phyloP scores from a whole-genome alignment of 2,329 filamentous ascomycete genomes.

The Leptoxyphium fumago region DNA sequence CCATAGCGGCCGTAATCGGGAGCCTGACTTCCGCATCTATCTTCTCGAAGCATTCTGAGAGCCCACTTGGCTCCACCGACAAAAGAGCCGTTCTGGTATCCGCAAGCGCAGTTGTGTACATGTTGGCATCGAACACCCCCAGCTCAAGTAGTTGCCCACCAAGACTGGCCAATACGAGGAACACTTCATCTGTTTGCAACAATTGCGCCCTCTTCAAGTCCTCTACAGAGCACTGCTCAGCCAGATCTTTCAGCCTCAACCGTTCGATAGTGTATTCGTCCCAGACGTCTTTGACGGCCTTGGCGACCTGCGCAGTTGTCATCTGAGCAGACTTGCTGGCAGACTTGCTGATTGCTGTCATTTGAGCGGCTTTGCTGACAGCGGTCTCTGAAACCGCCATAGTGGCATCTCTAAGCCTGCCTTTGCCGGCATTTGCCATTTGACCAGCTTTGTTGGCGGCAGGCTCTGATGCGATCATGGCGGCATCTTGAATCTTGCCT shows the following conservation, averaged over 20 bases:
- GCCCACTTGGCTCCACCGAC: slow-evolving; percentile 2
- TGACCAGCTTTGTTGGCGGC: background rate
- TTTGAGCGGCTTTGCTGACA: background rate
- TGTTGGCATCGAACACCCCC: slow-evolving; percentile 5
- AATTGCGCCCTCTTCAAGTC: background rate
- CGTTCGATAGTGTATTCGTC: background rate
- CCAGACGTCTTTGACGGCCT: slow-evolving; percentile 4
- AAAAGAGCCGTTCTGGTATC: slow-evolving; percentile 6
- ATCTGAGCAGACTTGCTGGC: background rate
- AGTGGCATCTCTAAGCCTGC: background rate
- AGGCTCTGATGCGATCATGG: background rate
- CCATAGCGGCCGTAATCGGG: slow-evolving; percentile 5
- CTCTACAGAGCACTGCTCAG: background rate
- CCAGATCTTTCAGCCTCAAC: background rate
- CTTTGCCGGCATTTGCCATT: background rate
- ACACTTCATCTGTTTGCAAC: slow-evolving; percentile 7
- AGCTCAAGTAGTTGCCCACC: slow-evolving; percentile 6
- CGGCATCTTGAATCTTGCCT: background rate
- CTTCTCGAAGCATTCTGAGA: slow-evolving; percentile 4
- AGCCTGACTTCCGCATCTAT: slow-evolving; percentile 6
- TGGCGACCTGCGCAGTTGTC: slow-evolving; percentile 1
- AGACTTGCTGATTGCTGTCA: background rate
- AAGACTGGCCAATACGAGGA: slow-evolving; percentile 7
- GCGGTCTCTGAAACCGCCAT: background rate
- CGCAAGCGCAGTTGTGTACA: slow-evolving; percentile 4